Percentiles rank a stretch among this genome's conserved stretches.
phyloP scores from a whole-genome alignment of 257 asterid genomes.

The Anisodus acutangulus region DNA sequence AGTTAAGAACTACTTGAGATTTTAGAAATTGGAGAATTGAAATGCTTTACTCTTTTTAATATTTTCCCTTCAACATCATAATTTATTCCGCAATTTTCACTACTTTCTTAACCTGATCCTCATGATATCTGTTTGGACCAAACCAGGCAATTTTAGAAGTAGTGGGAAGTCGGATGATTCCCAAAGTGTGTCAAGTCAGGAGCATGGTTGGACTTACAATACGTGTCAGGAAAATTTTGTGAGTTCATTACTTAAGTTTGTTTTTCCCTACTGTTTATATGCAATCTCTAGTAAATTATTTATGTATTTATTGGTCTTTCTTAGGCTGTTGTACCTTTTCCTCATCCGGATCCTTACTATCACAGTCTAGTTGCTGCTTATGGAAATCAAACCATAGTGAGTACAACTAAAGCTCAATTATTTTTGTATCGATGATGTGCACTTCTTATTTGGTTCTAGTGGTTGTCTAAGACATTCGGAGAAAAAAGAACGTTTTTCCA shows the following conservation, averaged over 20 bases:
- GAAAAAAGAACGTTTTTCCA: not conserved
- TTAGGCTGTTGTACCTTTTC: constrained; percentile 35
- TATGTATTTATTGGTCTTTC: constrained; percentile 8
- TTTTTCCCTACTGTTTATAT: not conserved
- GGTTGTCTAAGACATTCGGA: not conserved
- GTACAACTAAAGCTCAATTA: constrained; percentile 3
- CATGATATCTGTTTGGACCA: constrained; percentile 20
- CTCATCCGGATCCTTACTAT: constrained; percentile 32
- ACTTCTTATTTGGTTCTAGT: not conserved
- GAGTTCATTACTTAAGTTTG: constrained; percentile 1
- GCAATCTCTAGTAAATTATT: not conserved
- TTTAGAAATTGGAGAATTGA: too few relatives aligned
- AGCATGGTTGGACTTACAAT: constrained; percentile 32
- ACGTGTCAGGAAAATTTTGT: constrained; percentile 32
- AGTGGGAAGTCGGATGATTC: constrained; percentile 35
- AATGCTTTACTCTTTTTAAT: too few relatives aligned
- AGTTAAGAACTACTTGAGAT: too few relatives aligned
- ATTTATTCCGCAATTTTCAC: not conserved
- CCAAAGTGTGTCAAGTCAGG: constrained; percentile 35
- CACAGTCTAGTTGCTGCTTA: constrained; percentile 32
- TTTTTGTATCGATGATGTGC: not conserved
- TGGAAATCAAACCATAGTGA: constrained; percentile 39
- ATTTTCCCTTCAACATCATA: too few relatives aligned
- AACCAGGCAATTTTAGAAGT: constrained; percentile 28
- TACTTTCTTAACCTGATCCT: constrained; percentile 2